phyloP scores from a whole-genome alignment of 2,329 filamentous ascomycete genomes.

The Podosphaera leucotricha region DNA sequence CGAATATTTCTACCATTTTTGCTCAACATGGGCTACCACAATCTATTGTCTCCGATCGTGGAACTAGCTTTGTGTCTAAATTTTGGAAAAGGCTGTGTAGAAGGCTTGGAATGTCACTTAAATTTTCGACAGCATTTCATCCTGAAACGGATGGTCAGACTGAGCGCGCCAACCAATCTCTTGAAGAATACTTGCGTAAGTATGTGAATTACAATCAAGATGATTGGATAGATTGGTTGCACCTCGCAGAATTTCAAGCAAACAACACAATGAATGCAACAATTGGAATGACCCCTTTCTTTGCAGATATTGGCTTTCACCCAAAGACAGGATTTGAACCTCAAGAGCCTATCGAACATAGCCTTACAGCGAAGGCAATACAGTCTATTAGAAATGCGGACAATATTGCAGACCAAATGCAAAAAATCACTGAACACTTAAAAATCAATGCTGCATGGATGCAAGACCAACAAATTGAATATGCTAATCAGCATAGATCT shows the following conservation, averaged over 20 bases:
- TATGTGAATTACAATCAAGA: constrained; percentile 6
- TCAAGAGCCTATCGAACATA: neutral
- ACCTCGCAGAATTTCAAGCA: constrained; percentile 5
- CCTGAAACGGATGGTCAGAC: constrained; percentile 6
- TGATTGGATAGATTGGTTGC: constrained; percentile 4
- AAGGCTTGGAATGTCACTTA: neutral
- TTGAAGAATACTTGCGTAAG: constrained; percentile 2
- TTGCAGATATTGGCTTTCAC: constrained; percentile 3
- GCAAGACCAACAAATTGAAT: neutral
- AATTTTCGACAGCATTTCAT: constrained; percentile 4
- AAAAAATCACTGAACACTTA: neutral
- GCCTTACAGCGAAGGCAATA: neutral
- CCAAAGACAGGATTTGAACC: constrained; percentile 1
- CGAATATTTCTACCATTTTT: too few species aligned
- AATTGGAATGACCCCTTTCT: constrained; percentile 5
- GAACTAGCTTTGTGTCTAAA: too few species aligned
- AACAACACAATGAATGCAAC: constrained; percentile 2
- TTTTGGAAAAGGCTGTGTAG: too few species aligned
- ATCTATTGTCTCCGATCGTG: too few species aligned
- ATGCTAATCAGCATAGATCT: neutral
- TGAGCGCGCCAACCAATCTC: constrained; percentile 3
- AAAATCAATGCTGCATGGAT: neutral
- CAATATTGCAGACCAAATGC: neutral
- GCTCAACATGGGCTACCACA: too few species aligned
- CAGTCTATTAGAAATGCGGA: neutral